Percentiles rank a stretch among this genome's conserved stretches.
Conservation (phyloP, 2,329 filamentous ascomycete genomes). For the Sclerotinia sclerotiorum region DNA sequence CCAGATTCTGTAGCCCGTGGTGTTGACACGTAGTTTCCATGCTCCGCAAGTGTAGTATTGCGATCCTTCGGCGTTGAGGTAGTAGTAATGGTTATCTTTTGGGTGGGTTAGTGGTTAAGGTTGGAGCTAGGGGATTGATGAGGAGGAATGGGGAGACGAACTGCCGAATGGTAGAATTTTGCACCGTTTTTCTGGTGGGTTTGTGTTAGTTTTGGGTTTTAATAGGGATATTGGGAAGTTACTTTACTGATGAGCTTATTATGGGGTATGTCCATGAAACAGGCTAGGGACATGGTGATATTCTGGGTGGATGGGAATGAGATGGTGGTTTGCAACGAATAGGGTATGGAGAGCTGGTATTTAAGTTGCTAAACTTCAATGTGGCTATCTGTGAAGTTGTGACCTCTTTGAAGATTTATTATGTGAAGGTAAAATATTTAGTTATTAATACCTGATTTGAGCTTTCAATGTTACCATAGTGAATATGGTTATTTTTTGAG, state of each 20-base stretch:
- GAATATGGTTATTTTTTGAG: neutral
- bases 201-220: neutral
- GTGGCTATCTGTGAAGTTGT: no score
- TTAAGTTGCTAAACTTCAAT: neutral
- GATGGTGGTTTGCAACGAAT: neutral
- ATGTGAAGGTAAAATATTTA: neutral
- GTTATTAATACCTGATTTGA: neutral
- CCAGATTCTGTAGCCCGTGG: neutral
- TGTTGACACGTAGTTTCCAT: neutral
- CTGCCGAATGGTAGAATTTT: neutral
- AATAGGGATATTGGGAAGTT: neutral
- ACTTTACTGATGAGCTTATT: neutral
- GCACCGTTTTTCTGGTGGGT: neutral
- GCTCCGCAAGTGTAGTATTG: neutral
- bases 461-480: neutral
- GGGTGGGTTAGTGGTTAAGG: no score
- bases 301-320: neutral
- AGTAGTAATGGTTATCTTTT: neutral
- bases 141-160: neutral
- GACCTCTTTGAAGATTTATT: no score
- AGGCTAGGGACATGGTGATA: neutral
- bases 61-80: neutral
- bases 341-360: no score
- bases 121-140: neutral
- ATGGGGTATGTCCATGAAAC: neutral